A percentile compares a stretch with the other conserved stretches of the same genome.
Conservation (phyloP, 73 alveolate genomes). For the Paramecium primaurelia region DNA sequence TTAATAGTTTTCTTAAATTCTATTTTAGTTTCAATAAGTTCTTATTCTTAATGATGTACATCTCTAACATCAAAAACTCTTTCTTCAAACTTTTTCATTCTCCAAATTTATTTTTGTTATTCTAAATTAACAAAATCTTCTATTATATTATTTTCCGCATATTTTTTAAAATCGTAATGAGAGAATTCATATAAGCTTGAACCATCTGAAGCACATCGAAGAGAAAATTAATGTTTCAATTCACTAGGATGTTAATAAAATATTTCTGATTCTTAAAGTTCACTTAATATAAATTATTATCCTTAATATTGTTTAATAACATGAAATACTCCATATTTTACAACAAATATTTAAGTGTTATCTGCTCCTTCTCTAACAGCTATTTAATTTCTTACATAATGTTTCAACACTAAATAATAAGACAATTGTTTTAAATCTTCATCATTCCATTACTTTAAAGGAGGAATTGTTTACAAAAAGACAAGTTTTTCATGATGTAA, state of each 20-base stretch:
- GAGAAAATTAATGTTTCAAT: background rate
- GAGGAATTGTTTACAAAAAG: background rate
- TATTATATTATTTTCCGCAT: background rate
- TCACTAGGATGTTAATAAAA: background rate
- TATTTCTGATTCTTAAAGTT: background rate
- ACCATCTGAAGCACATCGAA: slow-evolving; percentile 9
- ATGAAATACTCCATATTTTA: slow-evolving; percentile 40
- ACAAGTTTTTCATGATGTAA: background rate
- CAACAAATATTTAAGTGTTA: background rate
- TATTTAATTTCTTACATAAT: background rate
- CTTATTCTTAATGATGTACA: background rate
- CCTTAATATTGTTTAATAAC: background rate
- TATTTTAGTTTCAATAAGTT: background rate
- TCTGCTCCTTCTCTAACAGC: slow-evolving; percentile 23
- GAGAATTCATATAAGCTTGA: slow-evolving; percentile 17
- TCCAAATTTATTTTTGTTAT: background rate
- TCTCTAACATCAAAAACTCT: background rate
- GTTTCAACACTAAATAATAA: background rate
- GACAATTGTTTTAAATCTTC: slow-evolving; percentile 24
- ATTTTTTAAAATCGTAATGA: background rate
- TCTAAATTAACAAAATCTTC: background rate
- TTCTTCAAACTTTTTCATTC: background rate
- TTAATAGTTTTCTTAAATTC: background rate
- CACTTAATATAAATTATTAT: background rate
- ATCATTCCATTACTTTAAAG: background rate